These are phyloP conservation scores for Mychonastes homosphaera DNA, from an alignment of 139 green algal species.

Conservation along the genomic window DNA sequence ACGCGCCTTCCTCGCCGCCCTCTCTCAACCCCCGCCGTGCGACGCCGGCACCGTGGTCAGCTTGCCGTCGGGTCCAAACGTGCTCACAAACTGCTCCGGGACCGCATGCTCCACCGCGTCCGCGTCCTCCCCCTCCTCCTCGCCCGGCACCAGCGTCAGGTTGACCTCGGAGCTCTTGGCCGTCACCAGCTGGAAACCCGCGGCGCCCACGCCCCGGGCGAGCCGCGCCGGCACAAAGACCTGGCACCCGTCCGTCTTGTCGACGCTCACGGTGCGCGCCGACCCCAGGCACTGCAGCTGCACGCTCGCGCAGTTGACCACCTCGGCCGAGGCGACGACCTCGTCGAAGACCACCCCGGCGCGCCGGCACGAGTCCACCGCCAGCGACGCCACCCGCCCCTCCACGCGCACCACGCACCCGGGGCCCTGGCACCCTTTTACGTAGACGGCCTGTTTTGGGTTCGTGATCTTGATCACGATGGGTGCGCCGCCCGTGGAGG, in stretches of 20 bases:
- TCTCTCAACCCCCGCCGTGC: conserved; percentile 22
- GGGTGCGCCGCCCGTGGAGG: conserved; percentile 49
- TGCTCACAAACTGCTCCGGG: conserved; percentile 80
- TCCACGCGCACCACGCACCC: conserved; percentile 40
- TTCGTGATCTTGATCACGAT: conserved; percentile 57
- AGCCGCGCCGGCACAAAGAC: conserved; percentile 26
- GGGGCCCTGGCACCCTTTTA: conserved; percentile 23
- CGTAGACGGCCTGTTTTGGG: conserved; percentile 79
- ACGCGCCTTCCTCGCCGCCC: no score
- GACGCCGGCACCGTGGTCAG: conserved; percentile 45
- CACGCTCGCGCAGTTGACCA: conserved; percentile 75
- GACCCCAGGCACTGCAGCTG: conserved; percentile 66
- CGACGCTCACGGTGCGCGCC: conserved; percentile 73
- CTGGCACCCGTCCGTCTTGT: conserved; percentile 84
- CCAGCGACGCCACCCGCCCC: conserved; percentile 89
- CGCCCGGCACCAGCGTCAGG: conserved; percentile 44
- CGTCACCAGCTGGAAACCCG: conserved; percentile 40
- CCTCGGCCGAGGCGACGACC: conserved; percentile 65
- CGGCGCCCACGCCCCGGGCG: no score
- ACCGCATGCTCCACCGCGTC: conserved; percentile 53
- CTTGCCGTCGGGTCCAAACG: conserved; percentile 35
- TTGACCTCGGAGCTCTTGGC: conserved; percentile 86
- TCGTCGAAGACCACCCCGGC: conserved; percentile 74
- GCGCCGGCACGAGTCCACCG: conserved; percentile 76
- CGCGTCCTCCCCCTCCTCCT: conserved; percentile 7